phyloP scores from a whole-genome alignment of 1,284 basidiomycete genomes.

The Xerocomus tenax region DNA sequence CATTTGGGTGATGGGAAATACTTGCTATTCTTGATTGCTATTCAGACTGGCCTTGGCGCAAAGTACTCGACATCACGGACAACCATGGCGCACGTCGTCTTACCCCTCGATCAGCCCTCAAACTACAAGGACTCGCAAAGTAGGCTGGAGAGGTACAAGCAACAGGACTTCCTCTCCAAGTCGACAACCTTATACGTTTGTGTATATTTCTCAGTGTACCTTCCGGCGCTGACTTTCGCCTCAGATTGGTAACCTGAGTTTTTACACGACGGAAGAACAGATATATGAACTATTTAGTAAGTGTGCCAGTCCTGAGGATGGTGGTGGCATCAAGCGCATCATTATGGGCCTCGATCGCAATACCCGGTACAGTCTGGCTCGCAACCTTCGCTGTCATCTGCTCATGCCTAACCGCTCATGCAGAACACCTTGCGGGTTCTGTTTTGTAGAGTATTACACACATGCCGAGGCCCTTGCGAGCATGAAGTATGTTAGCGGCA shows the following conservation, averaged over 20 bases:
- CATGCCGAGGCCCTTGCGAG: constrained; percentile 90
- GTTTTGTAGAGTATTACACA: constrained; percentile 98
- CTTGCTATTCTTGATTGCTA: constrained; percentile 17
- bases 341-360: constrained; percentile 99
- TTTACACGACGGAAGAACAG: constrained; percentile 98
- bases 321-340: constrained; percentile 94
- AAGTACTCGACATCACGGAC: constrained; percentile 6
- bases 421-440: constrained; percentile 97
- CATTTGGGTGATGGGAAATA: constrained; percentile 22
- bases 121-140: constrained; percentile 90
- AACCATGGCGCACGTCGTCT: constrained; percentile 80
- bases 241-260: constrained; percentile 92
- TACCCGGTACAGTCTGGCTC: constrained; percentile 54
- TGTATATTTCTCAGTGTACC: constrained; percentile 10
- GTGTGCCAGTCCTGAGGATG: constrained; percentile 82
- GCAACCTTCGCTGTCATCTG: constrained; percentile 1
- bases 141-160: constrained; percentile 61
- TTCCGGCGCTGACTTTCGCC: constrained; percentile 2
- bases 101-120: constrained; percentile 82
- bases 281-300: constrained; percentile 97
- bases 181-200: constrained; percentile 73
- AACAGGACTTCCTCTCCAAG: constrained; percentile 61
- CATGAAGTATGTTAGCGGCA: constrained; percentile 90
- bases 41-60: neutral
- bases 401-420: constrained; percentile 6